Percentiles rank a stretch among this genome's conserved stretches.
Conservation (phyloP, 495 filamentous ascomycete species). For the Penicillium bovifimosum region DNA sequence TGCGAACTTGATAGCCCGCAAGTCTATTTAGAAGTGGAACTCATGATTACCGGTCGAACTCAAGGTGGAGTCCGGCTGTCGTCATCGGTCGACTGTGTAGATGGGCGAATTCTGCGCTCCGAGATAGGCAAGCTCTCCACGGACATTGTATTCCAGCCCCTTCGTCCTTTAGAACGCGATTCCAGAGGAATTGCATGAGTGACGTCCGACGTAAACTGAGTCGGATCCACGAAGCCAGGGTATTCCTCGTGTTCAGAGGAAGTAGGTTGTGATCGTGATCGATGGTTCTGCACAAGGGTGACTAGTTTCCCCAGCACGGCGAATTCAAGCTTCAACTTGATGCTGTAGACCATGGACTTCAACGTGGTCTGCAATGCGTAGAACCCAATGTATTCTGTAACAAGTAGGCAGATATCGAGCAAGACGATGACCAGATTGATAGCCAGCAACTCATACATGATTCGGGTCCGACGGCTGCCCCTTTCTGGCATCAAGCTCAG, state of each 20-base stretch:
- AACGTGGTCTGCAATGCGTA: constrained; percentile 51
- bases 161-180: constrained; percentile 10
- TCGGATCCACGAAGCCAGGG: constrained; percentile 37
- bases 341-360: constrained; percentile 54
- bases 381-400: constrained; percentile 48
- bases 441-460: constrained; percentile 49
- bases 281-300: constrained; percentile 27
- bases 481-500: constrained; percentile 38
- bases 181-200: constrained; percentile 29
- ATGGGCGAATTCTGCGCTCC: constrained; percentile 22
- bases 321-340: constrained; percentile 62
- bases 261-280: constrained; percentile 29
- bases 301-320: constrained; percentile 46
- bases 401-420: constrained; percentile 51
- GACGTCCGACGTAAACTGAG: constrained; percentile 32
- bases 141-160: constrained; percentile 28
- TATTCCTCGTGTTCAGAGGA: constrained; percentile 34
- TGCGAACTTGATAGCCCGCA: background rate
- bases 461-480: constrained; percentile 32
- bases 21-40: background rate
- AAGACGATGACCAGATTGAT: constrained; percentile 52
- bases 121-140: constrained; percentile 31
- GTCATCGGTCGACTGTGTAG: constrained; percentile 15
- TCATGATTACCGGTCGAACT: background rate
- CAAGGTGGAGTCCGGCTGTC: constrained; percentile 15